Base-by-base conservation (phyloP, 176 grass and related monocot genomes). In the Eragrostis curvula region DNA sequence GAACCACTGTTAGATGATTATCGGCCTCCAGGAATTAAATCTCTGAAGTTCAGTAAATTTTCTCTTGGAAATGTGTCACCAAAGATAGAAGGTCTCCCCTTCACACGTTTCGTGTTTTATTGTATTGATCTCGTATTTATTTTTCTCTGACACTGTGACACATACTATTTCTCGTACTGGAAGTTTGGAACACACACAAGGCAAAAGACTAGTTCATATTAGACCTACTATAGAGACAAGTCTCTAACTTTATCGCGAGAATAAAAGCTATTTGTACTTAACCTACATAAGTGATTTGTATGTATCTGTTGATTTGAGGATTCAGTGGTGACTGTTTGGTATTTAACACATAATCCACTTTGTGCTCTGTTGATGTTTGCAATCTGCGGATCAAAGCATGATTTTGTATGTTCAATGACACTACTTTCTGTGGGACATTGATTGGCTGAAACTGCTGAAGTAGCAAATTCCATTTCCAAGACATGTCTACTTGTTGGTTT, bases 1-100 rank as follows among this genome's bases (percentile, higher is more conserved):
- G 96, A 98, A 62, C 96, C 96, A 80, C 68, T 98, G 71, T 89
- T 98, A 66, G 93, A 98, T 85, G 96, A 98, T 83, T 98, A 98
- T 84, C 87, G 93, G 63, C 86, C 96, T 77, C 55, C 96, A 86
- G 96, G 90, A 91, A 98, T 98, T 84, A 87, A 94, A 83, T 95
- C 96, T 40, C 65, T 98, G 74, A 98, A 98, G 84, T 98, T 98
- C 89, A 93, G 83, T 80, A 98, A 98, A 84, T 92, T 98, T 79
- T 93, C 81, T 69, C 96, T 98, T 79, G 96, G 96, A 85, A 88
- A 83, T 66, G 93, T 98, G 23, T 75, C 96, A n/a, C 96, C 96
- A 75, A 95, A 98, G 77, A 93, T 98, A 45, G 96, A 98, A 98
- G 96, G 96, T 98, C 66, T 84, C 66, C n/a, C 36, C 42, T 57